Percentiles rank a stretch among this genome's conserved stretches.
Conservation (phyloP, 768 basidiomycete species). For the Amanita molliuscula region DNA sequence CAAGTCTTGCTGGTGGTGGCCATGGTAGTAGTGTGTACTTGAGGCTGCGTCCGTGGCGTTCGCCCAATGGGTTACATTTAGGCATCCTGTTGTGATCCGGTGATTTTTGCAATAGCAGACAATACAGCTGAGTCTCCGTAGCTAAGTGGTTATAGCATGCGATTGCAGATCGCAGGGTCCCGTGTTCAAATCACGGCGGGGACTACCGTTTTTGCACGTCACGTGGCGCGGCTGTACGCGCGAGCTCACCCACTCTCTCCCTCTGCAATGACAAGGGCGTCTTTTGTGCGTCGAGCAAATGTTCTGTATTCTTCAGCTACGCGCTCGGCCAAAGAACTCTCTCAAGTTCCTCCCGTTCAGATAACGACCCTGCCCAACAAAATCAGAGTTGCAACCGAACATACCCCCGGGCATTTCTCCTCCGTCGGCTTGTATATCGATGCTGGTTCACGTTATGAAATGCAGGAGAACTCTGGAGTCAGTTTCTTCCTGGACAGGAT, state of each 20-base stretch:
- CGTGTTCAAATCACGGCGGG: slow-evolving; percentile 8
- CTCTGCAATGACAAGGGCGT: slow-evolving; percentile 28
- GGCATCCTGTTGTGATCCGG: no score
- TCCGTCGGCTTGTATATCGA: slow-evolving; percentile 91
- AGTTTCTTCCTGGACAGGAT: slow-evolving; percentile 92
- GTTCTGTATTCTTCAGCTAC: slow-evolving; percentile 13
- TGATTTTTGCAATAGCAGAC: no score
- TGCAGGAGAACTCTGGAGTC: slow-evolving; percentile 57
- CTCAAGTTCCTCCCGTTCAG: slow-evolving; percentile 28
- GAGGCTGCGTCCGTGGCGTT: not conserved
- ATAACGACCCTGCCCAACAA: slow-evolving; percentile 88
- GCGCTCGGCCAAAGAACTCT: slow-evolving; percentile 13
- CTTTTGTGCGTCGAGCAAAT: slow-evolving; percentile 27
- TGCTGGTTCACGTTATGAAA: slow-evolving; percentile 88
- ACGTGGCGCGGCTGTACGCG: not conserved
- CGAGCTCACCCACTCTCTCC: not conserved
- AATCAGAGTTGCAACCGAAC: slow-evolving; percentile 85
- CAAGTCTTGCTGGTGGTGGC: slow-evolving; percentile 22
- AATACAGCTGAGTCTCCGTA: not conserved
- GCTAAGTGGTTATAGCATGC: slow-evolving; percentile 6
- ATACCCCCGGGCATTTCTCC: slow-evolving; percentile 88
- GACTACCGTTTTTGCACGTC: not conserved
- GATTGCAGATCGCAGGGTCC: slow-evolving; percentile 6
- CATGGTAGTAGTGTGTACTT: slow-evolving; percentile 14
- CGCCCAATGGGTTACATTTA: no score